Base-by-base conservation (phyloP, 257 asterid genomes). In the Echites panduratus region DNA sequence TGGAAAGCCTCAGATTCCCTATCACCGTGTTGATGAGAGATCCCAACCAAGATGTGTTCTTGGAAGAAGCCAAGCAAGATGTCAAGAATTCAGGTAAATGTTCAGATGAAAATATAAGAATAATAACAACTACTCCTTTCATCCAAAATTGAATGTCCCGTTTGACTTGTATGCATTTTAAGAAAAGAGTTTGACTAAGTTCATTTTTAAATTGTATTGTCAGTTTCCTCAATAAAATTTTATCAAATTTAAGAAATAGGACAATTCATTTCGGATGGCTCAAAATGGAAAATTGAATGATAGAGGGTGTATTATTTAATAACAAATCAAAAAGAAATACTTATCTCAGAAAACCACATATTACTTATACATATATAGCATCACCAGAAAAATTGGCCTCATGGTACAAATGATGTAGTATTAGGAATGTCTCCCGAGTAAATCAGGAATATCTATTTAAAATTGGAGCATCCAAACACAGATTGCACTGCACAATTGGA, bases 41-140 rank as follows among this genome's bases (percentile, higher is more conserved):
- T 79, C 96, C 97, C 76, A 94, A 86, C 99, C 99, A 94, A 73
- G 99, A 88, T 76, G 83, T 89, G 66, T 94, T 91, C 99, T 94
- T 78, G 73, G 82, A 79, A 75, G 52, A 76, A 72, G 56, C 77
- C 38, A 77, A 71, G 52, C 69, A 52, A n/a, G n/a, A 35, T 35
- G 77, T 78, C 71, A 86, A 32, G 16, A 26, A 7, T 48, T 49
- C 8, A 14, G 4, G 3, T 29, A 50, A 29, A 49, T 19, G 22
- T 70, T 40, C 48, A 76, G 41, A 59, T 57, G 20, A 0, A 68
- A 52, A 29, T 49, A 20, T 38, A 57, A 54, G 58, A 70, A 41
- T 19, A 59, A 38, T 1, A 41, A 32, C 38, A 41, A 32, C 38
- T 32, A 32, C 38, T 32, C 38, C 38, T 3, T 32, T 32, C 3